A percentile compares a stretch with the other conserved stretches of the same genome.
Conservation (phyloP, 2,329 filamentous ascomycete species). For the Pestalotiopsis sp. region DNA sequence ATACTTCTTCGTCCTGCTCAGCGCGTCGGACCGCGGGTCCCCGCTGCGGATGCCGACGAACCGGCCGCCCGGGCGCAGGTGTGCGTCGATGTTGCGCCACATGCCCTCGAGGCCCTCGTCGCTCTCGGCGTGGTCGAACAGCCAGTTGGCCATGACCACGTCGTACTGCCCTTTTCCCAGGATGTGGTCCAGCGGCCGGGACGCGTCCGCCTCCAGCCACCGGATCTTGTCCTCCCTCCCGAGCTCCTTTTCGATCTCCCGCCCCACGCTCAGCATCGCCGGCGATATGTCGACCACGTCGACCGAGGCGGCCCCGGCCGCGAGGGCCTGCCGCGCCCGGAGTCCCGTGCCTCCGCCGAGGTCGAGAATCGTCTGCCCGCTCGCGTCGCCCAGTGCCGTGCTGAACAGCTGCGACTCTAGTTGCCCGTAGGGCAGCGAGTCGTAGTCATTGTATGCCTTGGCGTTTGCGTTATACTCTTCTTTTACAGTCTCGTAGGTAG, state of each 20-base stretch:
- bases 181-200: conserved; percentile 23
- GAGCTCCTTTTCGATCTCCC: conserved; percentile 13
- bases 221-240: conserved; percentile 16
- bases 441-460: conserved; percentile 12
- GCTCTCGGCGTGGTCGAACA: conserved; percentile 30
- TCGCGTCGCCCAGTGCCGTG: conserved; percentile 27
- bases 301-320: conserved; percentile 25
- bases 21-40: conserved; percentile 17
- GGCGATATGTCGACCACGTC: conserved; percentile 28
- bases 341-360: conserved; percentile 33
- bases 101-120: conserved; percentile 28
- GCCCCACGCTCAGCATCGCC: conserved; percentile 17
- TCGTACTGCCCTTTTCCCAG: conserved; percentile 28
- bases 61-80: conserved; percentile 29
- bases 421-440: conserved; percentile 13
- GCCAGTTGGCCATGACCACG: conserved; percentile 36
- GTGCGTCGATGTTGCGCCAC: conserved; percentile 27
- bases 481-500: conserved; percentile 2
- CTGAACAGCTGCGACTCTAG: conserved; percentile 32
- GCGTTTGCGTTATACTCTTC: conserved; percentile 17
- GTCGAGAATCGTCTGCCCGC: conserved; percentile 28
- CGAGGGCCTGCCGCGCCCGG: conserved; percentile 27
- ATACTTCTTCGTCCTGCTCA: conserved; percentile 20
- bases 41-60: conserved; percentile 27
- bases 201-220: conserved; percentile 28